These are phyloP conservation scores for Globisporangium lucens DNA, from an alignment of 352 stramenopile genomes.

Conservation along the genomic window DNA sequence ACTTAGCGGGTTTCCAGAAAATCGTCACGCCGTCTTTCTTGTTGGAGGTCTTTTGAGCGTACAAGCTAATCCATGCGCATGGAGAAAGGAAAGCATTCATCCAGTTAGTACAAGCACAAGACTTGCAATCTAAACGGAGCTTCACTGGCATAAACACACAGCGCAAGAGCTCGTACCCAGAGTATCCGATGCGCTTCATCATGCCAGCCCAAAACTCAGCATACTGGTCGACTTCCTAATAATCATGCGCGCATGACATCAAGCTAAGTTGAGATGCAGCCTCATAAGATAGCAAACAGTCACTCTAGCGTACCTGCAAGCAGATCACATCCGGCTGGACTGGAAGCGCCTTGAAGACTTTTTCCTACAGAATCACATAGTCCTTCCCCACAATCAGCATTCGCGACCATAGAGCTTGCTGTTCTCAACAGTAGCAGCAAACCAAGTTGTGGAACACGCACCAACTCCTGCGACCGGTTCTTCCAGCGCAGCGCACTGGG, in stretches of 20 bases:
- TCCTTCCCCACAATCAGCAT: not conserved
- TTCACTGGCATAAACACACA: not conserved
- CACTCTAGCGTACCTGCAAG: constrained; percentile 44
- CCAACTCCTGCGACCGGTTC: constrained; percentile 60
- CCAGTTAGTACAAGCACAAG: not conserved
- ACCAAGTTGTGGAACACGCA: not conserved
- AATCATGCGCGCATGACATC: not conserved
- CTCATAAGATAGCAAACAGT: not conserved
- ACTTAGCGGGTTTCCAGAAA: constrained; percentile 58
- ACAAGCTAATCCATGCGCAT: constrained; percentile 30
- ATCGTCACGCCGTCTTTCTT: constrained; percentile 75
- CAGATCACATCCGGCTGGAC: constrained; percentile 73
- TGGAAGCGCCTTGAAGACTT: constrained; percentile 51
- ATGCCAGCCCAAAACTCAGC: constrained; percentile 58
- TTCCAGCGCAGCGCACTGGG: constrained; percentile 64
- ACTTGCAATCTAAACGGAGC: not conserved
- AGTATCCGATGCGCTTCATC: constrained; percentile 63
- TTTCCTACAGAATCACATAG: constrained; percentile 28
- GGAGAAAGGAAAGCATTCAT: too few relatives aligned
- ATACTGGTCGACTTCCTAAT: constrained; percentile 78
- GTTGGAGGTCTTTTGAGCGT: constrained; percentile 59
- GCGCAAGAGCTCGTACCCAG: constrained; percentile 33
- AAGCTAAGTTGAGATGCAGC: not conserved
- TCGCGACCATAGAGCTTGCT: not conserved
- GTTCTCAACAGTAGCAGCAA: not conserved